phyloP scores from a whole-genome alignment of 192 early-diverging fungal species.

The Backusella tuberculispora region DNA sequence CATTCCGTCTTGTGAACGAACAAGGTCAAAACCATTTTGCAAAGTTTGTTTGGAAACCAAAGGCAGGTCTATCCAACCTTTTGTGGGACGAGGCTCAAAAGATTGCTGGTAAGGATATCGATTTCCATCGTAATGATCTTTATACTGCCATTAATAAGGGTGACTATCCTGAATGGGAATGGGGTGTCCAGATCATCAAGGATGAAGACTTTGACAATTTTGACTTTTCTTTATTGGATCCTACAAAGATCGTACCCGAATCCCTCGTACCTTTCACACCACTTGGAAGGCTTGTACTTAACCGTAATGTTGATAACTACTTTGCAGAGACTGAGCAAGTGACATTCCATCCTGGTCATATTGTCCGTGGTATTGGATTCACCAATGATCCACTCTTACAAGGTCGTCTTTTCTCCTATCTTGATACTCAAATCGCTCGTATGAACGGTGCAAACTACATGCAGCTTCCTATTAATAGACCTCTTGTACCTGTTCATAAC shows the following conservation, averaged over 20 bases:
- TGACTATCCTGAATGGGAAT: conserved; percentile 48
- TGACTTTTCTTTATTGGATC: conserved; percentile 50
- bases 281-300: conserved; percentile 48
- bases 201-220: conserved; percentile 38
- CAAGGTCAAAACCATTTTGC: conserved; percentile 43
- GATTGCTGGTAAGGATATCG: conserved; percentile 46
- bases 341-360: conserved; percentile 42
- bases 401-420: conserved; percentile 51
- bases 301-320: conserved; percentile 50
- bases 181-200: conserved; percentile 46
- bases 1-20: conserved; percentile 48
- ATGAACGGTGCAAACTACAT: conserved; percentile 48
- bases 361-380: conserved; percentile 50
- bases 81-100: conserved; percentile 47
- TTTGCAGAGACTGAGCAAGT: conserved; percentile 54
- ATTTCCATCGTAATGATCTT: conserved; percentile 49
- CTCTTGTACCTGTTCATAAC: conserved; percentile 45
- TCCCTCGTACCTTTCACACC: conserved; percentile 42
- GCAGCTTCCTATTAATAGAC: conserved; percentile 52
- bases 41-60: conserved; percentile 53
- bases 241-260: conserved; percentile 53
- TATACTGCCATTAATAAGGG: conserved; percentile 40
- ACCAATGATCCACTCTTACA: conserved; percentile 51
- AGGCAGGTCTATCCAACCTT: conserved; percentile 37
- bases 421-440: conserved; percentile 50